Evolutionary conservation across 805 yeast genomes (phyloP).

Genomic region (Hanseniaspora mollemarum): DNA sequence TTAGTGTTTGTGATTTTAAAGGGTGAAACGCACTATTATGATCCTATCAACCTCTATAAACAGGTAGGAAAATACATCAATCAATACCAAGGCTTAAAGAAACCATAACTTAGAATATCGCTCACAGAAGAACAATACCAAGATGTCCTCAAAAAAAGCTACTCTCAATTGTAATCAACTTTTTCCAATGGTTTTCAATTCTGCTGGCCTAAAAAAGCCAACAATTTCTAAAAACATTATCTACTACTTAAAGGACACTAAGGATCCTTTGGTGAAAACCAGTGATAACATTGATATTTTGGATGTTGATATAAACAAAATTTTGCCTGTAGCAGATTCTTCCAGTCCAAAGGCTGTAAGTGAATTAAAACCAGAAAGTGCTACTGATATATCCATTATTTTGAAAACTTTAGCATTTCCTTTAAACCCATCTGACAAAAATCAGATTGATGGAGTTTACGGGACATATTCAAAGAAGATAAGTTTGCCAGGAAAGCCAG

Average conservation of each 20-base stretch:
- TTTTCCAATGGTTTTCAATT: neutral
- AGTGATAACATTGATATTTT: neutral
- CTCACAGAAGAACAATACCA: too few species aligned
- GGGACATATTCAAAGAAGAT: constrained; percentile 58
- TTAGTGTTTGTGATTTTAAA: too few species aligned
- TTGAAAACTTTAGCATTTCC: constrained; percentile 68
- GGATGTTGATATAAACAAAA: neutral
- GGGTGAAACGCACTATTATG: neutral
- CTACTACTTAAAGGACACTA: neutral
- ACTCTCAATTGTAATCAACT: neutral
- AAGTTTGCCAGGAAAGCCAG: constrained; percentile 44
- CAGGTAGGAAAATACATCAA: too few species aligned
- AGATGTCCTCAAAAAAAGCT: neutral
- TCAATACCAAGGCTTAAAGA: too few species aligned
- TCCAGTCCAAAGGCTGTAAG: neutral
- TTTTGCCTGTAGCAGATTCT: neutral
- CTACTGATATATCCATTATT: constrained; percentile 31
- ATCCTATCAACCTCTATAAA: too few species aligned
- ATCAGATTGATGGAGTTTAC: constrained; percentile 75
- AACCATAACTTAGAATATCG: too few species aligned
- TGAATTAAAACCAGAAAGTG: neutral
- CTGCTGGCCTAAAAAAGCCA: neutral
- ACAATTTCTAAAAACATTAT: neutral
- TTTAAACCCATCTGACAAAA: constrained; percentile 80
- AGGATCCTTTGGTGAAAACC: neutral